Percentiles rank a stretch among this genome's conserved stretches.
phyloP scores from a whole-genome alignment of 257 asterid species.

The Gentiana straminea region DNA sequence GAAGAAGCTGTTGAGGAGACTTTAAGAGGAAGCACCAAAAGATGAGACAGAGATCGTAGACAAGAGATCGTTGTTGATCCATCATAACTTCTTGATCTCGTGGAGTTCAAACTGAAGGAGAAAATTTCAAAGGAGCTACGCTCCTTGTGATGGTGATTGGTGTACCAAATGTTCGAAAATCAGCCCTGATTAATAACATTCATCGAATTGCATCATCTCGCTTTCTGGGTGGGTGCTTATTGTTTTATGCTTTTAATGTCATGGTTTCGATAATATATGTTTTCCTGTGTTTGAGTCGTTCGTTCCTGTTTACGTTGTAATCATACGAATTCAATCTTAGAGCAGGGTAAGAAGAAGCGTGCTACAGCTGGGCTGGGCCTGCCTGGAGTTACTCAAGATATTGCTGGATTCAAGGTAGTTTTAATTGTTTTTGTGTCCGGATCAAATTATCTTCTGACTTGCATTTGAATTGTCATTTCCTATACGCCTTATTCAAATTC shows the following conservation, averaged over 20 bases:
- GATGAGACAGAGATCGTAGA: too few relatives aligned
- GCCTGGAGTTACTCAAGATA: conserved; percentile 98
- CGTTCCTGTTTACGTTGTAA: conserved; percentile 1
- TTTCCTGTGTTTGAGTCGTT: background rate
- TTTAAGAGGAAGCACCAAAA: too few relatives aligned
- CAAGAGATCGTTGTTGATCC: conserved; percentile 10
- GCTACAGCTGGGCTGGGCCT: conserved; percentile 76
- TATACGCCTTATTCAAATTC: background rate
- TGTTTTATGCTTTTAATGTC: background rate
- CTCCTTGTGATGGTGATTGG: conserved; percentile 90
- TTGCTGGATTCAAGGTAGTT: conserved; percentile 82
- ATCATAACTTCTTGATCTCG: conserved; percentile 73
- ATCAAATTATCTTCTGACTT: background rate
- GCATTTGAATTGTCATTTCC: background rate
- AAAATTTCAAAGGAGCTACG: conserved; percentile 67
- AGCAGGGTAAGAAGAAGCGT: conserved; percentile 77
- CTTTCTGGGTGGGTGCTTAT: conserved; percentile 52
- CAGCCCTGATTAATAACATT: conserved; percentile 76
- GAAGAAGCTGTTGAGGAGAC: too few relatives aligned
- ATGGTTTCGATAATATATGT: background rate
- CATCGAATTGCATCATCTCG: conserved; percentile 75
- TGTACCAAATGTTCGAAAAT: conserved; percentile 95
- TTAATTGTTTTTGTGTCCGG: background rate
- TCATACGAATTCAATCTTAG: conserved; percentile 47
- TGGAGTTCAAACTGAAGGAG: conserved; percentile 82